Percentiles rank a stretch among this genome's conserved stretches.
phyloP scores from a whole-genome alignment of 2,329 filamentous ascomycete species.

The Paraphaeosphaeria minitans region DNA sequence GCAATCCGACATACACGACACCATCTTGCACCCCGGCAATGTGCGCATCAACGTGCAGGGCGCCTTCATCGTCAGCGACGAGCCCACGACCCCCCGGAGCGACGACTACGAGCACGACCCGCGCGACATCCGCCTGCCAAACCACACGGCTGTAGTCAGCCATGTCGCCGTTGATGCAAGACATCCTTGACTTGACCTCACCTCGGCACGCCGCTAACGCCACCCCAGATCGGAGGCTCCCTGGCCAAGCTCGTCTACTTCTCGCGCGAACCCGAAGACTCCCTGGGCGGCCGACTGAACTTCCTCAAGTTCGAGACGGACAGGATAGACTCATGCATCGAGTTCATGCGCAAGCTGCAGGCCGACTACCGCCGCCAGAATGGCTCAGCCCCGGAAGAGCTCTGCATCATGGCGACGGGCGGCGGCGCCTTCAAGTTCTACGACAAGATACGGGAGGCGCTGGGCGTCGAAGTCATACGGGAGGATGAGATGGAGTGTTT shows the following conservation, averaged over 20 bases:
- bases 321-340: conserved; percentile 88
- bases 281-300: conserved; percentile 87
- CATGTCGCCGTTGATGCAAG: conserved; percentile 95
- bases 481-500: conserved; percentile 99
- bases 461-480: conserved; percentile 85
- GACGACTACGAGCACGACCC: conserved; percentile 72
- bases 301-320: conserved; percentile 98
- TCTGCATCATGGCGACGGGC: conserved; percentile 94
- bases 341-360: conserved; percentile 86
- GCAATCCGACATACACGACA: conserved; percentile 53
- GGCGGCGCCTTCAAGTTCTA: conserved; percentile 98
- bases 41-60: conserved; percentile 97
- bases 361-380: conserved; percentile 78
- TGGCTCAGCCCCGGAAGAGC: conserved; percentile 70
- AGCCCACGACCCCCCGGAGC: conserved; percentile 55
- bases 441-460: conserved; percentile 79
- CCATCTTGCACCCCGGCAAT: conserved; percentile 65
- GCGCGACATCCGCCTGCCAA: conserved; percentile 92
- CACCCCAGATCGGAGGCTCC: conserved; percentile 83
- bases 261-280: conserved; percentile 81
- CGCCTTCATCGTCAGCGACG: conserved; percentile 91
- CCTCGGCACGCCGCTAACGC: conserved; percentile 22
- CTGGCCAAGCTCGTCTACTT: conserved; percentile 98
- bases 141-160: conserved; percentile 93
- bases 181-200: not conserved